Evolutionary conservation across 148 eudicot species (phyloP).

Genomic region (Rhododendron molle): DNA sequence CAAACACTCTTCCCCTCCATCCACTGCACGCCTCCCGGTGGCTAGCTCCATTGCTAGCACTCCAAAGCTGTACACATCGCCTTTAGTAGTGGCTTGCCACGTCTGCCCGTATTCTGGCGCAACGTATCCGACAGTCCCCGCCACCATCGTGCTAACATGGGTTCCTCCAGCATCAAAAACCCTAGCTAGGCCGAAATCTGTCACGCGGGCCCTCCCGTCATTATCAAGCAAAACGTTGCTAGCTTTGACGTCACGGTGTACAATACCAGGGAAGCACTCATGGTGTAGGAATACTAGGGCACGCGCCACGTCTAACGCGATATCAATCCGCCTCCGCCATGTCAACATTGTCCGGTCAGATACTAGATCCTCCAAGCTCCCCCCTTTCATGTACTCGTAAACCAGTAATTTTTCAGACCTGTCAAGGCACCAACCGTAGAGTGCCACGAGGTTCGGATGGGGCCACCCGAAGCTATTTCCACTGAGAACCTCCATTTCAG

Average conservation of each 20-base stretch:
- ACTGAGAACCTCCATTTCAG: constrained; percentile 85
- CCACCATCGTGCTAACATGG: constrained; percentile 88
- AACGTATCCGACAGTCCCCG: constrained; percentile 91
- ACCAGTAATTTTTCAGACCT: constrained; percentile 71
- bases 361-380: constrained; percentile 71
- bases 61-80: constrained; percentile 94
- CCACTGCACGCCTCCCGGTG: constrained; percentile 80
- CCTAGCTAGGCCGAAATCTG: constrained; percentile 89
- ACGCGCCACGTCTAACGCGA: constrained; percentile 68
- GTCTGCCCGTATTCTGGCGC: constrained; percentile 96
- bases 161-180: constrained; percentile 66
- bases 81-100: constrained; percentile 95
- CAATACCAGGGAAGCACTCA: constrained; percentile 76
- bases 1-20: constrained; percentile 78
- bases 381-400: constrained; percentile 95
- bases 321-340: constrained; percentile 56
- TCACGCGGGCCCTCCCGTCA: constrained; percentile 69
- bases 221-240: constrained; percentile 81
- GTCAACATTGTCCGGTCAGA: constrained; percentile 41
- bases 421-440: constrained; percentile 93
- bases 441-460: constrained; percentile 86
- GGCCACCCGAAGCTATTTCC: constrained; percentile 80
- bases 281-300: constrained; percentile 84
- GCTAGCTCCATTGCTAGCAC: constrained; percentile 89
- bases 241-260: constrained; percentile 92